Conservation (phyloP, 2,329 filamentous ascomycete species). For the Trichoderma sp. region DNA sequence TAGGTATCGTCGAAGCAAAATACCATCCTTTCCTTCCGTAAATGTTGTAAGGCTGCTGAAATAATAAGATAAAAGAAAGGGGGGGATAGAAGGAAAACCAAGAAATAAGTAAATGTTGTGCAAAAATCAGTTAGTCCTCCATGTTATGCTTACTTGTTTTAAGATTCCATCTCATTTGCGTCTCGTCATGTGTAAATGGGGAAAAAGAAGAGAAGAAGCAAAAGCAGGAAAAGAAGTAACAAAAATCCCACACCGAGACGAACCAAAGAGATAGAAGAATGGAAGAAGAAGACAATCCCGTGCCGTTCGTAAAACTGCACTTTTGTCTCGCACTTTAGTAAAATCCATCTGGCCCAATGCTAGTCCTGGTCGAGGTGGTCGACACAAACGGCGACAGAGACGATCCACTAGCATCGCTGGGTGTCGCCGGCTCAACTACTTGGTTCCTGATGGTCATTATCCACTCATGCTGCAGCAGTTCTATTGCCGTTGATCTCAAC, state of each 20-base stretch:
- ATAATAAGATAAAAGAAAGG: not conserved
- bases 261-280: not conserved
- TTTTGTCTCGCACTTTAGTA: not conserved
- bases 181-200: not conserved
- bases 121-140: not conserved
- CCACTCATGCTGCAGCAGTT: constrained; percentile 94
- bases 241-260: not conserved
- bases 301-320: not conserved
- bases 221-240: not conserved
- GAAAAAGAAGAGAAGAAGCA: not conserved
- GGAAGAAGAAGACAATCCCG: not conserved
- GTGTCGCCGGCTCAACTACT: constrained; percentile 62
- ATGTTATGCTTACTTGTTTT: not conserved
- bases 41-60: not conserved
- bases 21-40: not conserved
- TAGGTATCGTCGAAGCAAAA: constrained; percentile 14
- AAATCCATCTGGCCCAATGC: constrained; percentile 30
- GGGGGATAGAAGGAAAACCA: not conserved
- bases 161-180: not conserved
- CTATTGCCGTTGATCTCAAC: constrained; percentile 75
- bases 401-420: constrained; percentile 53
- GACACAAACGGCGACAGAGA: constrained; percentile 36
- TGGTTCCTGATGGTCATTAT: constrained; percentile 63
- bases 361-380: constrained; percentile 31
- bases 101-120: not conserved